phyloP scores from a whole-genome alignment of 306 rosid species.

The Parietaria judaica region DNA sequence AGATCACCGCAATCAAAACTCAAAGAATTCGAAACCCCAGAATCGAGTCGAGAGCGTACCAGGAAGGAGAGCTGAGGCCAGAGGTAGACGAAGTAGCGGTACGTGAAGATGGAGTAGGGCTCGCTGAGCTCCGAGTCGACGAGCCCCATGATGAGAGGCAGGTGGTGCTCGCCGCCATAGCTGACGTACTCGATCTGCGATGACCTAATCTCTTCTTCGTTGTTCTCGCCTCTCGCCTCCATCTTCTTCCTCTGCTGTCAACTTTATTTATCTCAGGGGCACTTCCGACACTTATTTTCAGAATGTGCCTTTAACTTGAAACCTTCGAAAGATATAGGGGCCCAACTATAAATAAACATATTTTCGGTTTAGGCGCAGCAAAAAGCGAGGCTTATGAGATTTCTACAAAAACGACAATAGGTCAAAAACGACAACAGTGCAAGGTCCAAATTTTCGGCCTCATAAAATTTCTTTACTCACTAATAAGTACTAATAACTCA shows the following conservation, averaged over 20 bases:
- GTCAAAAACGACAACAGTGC: too few relatives aligned
- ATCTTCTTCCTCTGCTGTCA: background rate
- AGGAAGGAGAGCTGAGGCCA: constrained; percentile 96
- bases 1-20: background rate
- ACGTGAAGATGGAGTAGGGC: constrained; percentile 96
- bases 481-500: too few relatives aligned
- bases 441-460: too few relatives aligned
- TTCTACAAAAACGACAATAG: too few relatives aligned
- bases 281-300: background rate
- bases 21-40: background rate
- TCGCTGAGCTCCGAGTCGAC: constrained; percentile 95
- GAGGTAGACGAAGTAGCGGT: constrained; percentile 86
- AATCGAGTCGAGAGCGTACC: constrained; percentile 23
- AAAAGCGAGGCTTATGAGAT: too few relatives aligned
- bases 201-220: constrained; percentile 25
- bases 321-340: too few relatives aligned
- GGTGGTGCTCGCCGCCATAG: constrained; percentile 84
- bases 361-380: too few relatives aligned
- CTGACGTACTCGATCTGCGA: constrained; percentile 72
- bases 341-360: too few relatives aligned
- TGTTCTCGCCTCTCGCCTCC: constrained; percentile 14
- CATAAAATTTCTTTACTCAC: too few relatives aligned
- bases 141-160: constrained; percentile 77
- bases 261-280: background rate
- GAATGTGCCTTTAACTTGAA: too few relatives aligned